These are phyloP conservation scores for Zymoseptoria ardabiliae DNA, from an alignment of 2,329 filamentous ascomycete genomes.

Conservation along the genomic window DNA sequence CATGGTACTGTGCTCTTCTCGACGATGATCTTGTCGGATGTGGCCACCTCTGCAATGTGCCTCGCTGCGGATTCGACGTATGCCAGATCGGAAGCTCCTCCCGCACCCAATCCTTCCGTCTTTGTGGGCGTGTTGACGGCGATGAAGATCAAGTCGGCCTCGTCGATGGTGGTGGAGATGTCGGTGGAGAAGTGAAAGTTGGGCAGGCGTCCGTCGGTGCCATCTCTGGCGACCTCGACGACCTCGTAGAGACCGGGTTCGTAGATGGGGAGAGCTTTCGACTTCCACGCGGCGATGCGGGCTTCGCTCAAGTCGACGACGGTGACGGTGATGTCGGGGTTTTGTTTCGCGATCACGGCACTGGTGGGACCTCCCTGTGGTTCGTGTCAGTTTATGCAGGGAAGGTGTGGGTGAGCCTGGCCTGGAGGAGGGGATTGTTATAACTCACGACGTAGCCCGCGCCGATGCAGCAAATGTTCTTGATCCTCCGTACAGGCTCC, in stretches of 20 bases:
- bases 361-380: slow-evolving; percentile 64
- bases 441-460: slow-evolving; percentile 64
- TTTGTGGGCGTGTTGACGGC: slow-evolving; percentile 78
- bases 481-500: slow-evolving; percentile 4
- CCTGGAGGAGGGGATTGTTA: not conserved
- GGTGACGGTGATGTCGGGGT: slow-evolving; percentile 62
- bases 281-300: slow-evolving; percentile 67
- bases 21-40: slow-evolving; percentile 63
- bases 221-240: slow-evolving; percentile 54
- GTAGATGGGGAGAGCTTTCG: slow-evolving; percentile 64
- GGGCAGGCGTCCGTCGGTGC: slow-evolving; percentile 40
- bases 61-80: slow-evolving; percentile 63
- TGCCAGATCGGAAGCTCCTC: slow-evolving; percentile 64
- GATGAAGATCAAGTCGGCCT: slow-evolving; percentile 67
- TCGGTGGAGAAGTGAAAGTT: slow-evolving; percentile 72
- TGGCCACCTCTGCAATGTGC: slow-evolving; percentile 60
- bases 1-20: slow-evolving; percentile 79
- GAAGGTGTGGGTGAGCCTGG: not conserved
- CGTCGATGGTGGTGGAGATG: slow-evolving; percentile 52
- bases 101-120: slow-evolving; percentile 59
- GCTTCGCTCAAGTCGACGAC: slow-evolving; percentile 64
- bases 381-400: slow-evolving; percentile 6
- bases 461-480: slow-evolving; percentile 64
- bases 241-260: slow-evolving; percentile 65
- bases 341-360: slow-evolving; percentile 66